Evolutionary conservation across 768 basidiomycete genomes (phyloP), one percentile per base, ranked within the genome.

Genomic region (Saitozyma podzolica): DNA sequence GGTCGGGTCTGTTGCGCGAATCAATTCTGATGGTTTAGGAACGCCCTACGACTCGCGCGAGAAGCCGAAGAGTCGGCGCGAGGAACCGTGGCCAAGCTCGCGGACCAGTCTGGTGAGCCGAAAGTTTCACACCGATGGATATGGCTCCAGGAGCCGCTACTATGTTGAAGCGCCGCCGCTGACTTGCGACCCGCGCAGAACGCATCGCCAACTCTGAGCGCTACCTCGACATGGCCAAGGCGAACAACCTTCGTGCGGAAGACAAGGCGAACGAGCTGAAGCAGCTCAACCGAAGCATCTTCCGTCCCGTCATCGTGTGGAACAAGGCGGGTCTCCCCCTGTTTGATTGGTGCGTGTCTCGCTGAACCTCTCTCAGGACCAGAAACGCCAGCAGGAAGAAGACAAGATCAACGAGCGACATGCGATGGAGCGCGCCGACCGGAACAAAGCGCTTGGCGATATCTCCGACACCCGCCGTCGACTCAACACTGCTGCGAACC

Each of bases 31-130:
- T 11, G 2, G 13, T 6, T 8, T 40, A 78, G 80, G 70, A 97
- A 98, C 80, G 95, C 95, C 11, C 83, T 99, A 56, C 85, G 92
- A 49, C 84, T 97, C 76, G 95, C 94, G 45, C 84, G 88, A n/a
- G 93, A 98, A 79, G 92, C 95, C 0, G 95, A 97, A 80, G 95
- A 99, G 79, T 95, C 92, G 10, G 95, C 90, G 41, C 83, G 89
- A 50, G 88, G 87, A 62, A 99, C 95, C 6, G 75, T 99, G 17
- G 82, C 78, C 60, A 89, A 86, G 74, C 84, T 99, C 8, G 94
- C 90, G 9, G 88, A 91, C 70, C 95, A 99, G 81, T 97, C 94
- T 20, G 95, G 95, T 95, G 64, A 37, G 86, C 77, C 4, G 4
- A 40, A 37, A 40, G 8, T 29, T 7, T 39, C n/a, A 6, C 13